Evolutionary conservation across 768 basidiomycete genomes (phyloP), one percentile per base, ranked within the genome.

Genomic region (Tulasnella sp.): DNA sequence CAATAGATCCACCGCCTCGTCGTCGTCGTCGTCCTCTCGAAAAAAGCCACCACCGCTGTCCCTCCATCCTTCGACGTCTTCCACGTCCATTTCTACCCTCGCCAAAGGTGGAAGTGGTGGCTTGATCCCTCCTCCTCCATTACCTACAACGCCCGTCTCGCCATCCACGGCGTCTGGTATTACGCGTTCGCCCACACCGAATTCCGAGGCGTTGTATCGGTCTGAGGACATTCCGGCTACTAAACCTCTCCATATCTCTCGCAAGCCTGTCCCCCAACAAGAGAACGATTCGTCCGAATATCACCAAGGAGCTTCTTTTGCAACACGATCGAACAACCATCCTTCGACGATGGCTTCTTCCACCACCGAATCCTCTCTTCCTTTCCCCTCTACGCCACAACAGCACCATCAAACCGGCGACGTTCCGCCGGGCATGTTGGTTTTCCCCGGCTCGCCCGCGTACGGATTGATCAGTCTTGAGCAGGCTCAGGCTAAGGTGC

Each of bases 401-500:
- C 70, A 31, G 12, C 36, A 12, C 70, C 31, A 31, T 6, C 39
- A 31, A 4, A 12, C 19, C 39, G 70, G 25, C 34, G 72, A 58
- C 34, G 76, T 71, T 17, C 72, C 71, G 14, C 31, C 31, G 15
- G 76, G 76, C 17, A 77, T 77, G 76, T 54, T 25, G 39, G 31
- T 39, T 12, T 76, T 77, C 38, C 75, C 77, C n/a, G 77, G 64
- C 45, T 58, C 76, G 14, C 75, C 77, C 8, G 75, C 75, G 34
- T 77, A 38, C 29, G 40, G 39, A 5, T 54, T 77, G 17, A 77
- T 77, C 49, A 39, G 72, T 38, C 75, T 77, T 15, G 77, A 77
- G 39, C 54, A 77, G 45, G 77, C 77, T n/a, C 45, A 52, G 29
- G 77, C 77, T 25, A 77, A 77, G 40, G 37, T n/a, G 3, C 72